A percentile compares a stretch with the other conserved stretches of the same genome.
Conservation (phyloP, 768 basidiomycete genomes). For the Hemileccinum impolitum region DNA sequence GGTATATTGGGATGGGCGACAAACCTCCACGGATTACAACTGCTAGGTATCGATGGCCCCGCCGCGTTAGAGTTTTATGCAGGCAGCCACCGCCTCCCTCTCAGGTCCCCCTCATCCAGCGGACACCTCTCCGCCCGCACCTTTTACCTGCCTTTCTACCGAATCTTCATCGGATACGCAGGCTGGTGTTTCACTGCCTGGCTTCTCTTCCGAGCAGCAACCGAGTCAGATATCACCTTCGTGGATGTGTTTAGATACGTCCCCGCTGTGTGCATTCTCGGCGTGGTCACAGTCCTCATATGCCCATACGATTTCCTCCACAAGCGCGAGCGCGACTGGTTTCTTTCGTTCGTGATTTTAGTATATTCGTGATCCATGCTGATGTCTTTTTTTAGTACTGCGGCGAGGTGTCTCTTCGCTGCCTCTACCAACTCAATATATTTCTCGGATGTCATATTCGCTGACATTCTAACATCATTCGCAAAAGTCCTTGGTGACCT, state of each 20-base stretch:
- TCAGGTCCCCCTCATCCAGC: conserved; percentile 13
- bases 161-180: conserved; percentile 59
- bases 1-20: conserved; percentile 90
- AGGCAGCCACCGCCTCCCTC: conserved; percentile 14
- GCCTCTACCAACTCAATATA: conserved; percentile 57
- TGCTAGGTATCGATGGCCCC: conserved; percentile 70
- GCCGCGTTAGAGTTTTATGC: conserved; percentile 61
- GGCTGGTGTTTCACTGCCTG: conserved; percentile 64
- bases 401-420: conserved; percentile 74
- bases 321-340: conserved; percentile 70
- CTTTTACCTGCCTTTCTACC: conserved; percentile 64
- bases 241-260: conserved; percentile 79
- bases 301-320: conserved; percentile 66
- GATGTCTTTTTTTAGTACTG: conserved; percentile 44
- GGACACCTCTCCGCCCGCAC: conserved; percentile 29
- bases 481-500: conserved; percentile 95
- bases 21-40: conserved; percentile 82
- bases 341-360: conserved; percentile 62
- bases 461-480: conserved; percentile 94
- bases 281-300: conserved; percentile 53
- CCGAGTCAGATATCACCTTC: conserved; percentile 50
- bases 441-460: conserved; percentile 91
- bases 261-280: conserved; percentile 63
- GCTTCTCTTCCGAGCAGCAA: conserved; percentile 60
- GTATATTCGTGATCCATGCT: not conserved